phyloP scores from a whole-genome alignment of 2,329 filamentous ascomycete genomes.

The Xylaria sp. region DNA sequence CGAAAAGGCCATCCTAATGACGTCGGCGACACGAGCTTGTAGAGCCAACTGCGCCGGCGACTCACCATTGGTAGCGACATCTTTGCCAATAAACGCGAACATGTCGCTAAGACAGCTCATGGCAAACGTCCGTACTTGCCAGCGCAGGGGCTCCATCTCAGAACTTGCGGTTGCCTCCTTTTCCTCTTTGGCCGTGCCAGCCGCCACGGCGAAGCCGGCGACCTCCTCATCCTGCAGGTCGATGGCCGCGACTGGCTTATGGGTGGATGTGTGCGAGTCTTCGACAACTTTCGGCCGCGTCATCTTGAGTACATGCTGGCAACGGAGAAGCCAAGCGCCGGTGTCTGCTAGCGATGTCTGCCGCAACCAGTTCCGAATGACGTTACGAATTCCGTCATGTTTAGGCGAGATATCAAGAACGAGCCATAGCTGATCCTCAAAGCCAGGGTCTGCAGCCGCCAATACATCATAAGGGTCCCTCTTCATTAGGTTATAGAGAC shows the following conservation, averaged over 20 bases:
- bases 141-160: conserved; percentile 85
- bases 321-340: conserved; percentile 82
- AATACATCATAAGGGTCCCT: conserved; percentile 84
- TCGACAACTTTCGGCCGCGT: conserved; percentile 70
- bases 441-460: conserved; percentile 70
- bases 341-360: conserved; percentile 85
- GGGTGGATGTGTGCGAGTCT: conserved; percentile 47
- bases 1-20: conserved; percentile 95
- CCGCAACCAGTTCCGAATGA: conserved; percentile 90
- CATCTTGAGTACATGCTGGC: conserved; percentile 87
- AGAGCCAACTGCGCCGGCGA: conserved; percentile 77
- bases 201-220: conserved; percentile 85
- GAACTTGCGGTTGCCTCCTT: conserved; percentile 52
- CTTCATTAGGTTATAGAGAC: conserved; percentile 94
- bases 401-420: conserved; percentile 77
- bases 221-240: conserved; percentile 96
- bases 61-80: conserved; percentile 76
- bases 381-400: conserved; percentile 80
- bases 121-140: conserved; percentile 94
- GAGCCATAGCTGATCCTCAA: conserved; percentile 92
- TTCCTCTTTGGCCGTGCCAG: conserved; percentile 58
- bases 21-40: conserved; percentile 83
- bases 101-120: conserved; percentile 88
- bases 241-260: conserved; percentile 58
- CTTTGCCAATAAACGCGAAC: conserved; percentile 76